A percentile compares a stretch with the other conserved stretches of the same genome.
These are phyloP conservation scores for Plasmodium coatneyi DNA, from an alignment of 169 alveolate species.

Conservation along the genomic window DNA sequence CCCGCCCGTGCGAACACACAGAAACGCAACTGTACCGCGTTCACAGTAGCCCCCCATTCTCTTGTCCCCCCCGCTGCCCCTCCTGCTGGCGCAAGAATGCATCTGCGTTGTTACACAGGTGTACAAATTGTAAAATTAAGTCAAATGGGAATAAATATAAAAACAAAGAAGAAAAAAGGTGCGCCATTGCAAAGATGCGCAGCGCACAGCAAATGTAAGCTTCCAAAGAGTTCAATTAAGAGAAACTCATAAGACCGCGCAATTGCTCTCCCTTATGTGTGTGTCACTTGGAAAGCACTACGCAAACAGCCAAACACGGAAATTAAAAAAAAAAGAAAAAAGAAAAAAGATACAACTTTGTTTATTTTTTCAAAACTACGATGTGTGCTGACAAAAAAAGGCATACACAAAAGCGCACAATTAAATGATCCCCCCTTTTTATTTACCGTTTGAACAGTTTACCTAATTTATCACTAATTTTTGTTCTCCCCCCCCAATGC, in stretches of 20 bases:
- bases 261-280: not conserved
- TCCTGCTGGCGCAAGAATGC: not conserved
- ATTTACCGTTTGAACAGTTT: not conserved
- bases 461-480: not conserved
- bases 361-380: not conserved
- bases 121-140: not conserved
- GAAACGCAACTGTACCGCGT: constrained; percentile 8
- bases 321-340: not conserved
- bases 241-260: not conserved
- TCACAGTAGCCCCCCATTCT: constrained; percentile 18
- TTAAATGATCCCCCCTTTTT: not conserved
- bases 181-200: not conserved
- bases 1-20: not conserved
- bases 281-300: not conserved
- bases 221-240: not conserved
- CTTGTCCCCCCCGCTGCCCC: constrained; percentile 21
- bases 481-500: not conserved
- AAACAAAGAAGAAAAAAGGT: not conserved
- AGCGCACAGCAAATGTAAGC: not conserved
- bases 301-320: not conserved
- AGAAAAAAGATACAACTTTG: not conserved
- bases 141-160: not conserved
- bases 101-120: constrained; percentile 13
- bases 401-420: not conserved
- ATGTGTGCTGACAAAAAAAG: not conserved